Percentiles rank a stretch among this genome's conserved stretches.
phyloP scores from a whole-genome alignment of 345 rosid species.

The Balakata baccata region DNA sequence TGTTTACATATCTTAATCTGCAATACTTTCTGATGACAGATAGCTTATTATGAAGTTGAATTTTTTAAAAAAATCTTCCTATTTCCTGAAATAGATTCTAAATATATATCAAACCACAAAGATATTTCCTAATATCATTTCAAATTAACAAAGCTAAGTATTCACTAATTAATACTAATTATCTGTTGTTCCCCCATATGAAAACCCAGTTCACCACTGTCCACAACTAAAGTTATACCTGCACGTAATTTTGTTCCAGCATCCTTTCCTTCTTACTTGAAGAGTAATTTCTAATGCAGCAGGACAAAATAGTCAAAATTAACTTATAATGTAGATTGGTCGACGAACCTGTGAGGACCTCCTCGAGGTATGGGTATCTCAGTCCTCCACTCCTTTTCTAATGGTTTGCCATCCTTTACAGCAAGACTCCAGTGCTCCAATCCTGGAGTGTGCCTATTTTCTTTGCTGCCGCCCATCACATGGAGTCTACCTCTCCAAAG shows the following conservation, averaged over 20 bases:
- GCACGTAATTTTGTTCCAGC: not conserved
- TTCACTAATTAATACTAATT: not conserved
- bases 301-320: constrained; percentile 5
- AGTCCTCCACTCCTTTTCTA: constrained; percentile 78
- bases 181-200: too few species aligned
- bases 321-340: not conserved
- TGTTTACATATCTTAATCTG: not conserved
- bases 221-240: not conserved
- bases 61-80: too few species aligned
- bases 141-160: not conserved
- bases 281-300: not conserved
- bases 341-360: constrained; percentile 89
- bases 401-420: constrained; percentile 79
- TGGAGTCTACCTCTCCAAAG: constrained; percentile 98
- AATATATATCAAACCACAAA: not conserved
- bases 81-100: not conserved
- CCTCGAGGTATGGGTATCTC: constrained; percentile 95
- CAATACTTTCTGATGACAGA: not conserved
- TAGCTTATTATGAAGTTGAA: not conserved
- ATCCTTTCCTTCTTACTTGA: not conserved
- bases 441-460: constrained; percentile 81
- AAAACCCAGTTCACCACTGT: not conserved
- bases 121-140: not conserved
- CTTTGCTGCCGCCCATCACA: constrained; percentile 98
- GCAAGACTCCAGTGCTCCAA: constrained; percentile 91